Conservation (phyloP, 2,329 filamentous ascomycete genomes). For the Cladorrhinum sp. region DNA sequence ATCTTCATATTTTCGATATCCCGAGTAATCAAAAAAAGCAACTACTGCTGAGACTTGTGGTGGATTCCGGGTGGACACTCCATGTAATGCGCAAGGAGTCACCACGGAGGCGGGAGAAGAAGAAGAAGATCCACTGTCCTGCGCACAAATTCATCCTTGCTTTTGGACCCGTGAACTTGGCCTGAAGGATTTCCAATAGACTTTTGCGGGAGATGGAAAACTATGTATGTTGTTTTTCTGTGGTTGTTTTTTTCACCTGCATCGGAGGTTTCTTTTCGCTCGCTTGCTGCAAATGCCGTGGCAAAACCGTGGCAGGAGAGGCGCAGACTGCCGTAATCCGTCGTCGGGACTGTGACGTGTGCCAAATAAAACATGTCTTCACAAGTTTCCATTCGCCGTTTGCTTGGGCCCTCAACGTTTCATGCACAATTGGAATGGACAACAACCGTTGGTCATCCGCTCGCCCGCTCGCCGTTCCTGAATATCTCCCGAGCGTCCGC, state of each 20-base stretch:
- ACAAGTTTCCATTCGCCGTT: too few species aligned
- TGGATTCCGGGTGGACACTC: background rate
- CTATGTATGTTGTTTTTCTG: background rate
- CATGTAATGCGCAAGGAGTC: too few species aligned
- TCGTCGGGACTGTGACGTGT: background rate
- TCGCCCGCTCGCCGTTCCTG: too few species aligned
- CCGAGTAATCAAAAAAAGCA: too few species aligned
- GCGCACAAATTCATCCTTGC: slow-evolving; percentile 6
- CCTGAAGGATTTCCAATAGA: background rate
- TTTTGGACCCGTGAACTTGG: too few species aligned
- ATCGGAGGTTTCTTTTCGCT: background rate
- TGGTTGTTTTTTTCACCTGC: background rate
- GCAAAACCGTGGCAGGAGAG: background rate
- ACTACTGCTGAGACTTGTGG: background rate
- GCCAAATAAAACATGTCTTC: too few species aligned
- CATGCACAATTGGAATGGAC: too few species aligned
- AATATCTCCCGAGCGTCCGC: too few species aligned
- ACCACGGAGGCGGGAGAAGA: too few species aligned
- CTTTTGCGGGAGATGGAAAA: background rate
- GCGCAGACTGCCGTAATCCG: background rate
- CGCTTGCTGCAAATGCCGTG: background rate
- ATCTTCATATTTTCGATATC: too few species aligned
- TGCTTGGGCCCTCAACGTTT: too few species aligned
- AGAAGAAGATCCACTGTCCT: background rate
- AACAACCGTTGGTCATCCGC: too few species aligned